Percentiles rank a stretch among this genome's conserved stretches.
phyloP scores from a whole-genome alignment of 2,329 filamentous ascomycete genomes.

The Hypoxylon sp. region DNA sequence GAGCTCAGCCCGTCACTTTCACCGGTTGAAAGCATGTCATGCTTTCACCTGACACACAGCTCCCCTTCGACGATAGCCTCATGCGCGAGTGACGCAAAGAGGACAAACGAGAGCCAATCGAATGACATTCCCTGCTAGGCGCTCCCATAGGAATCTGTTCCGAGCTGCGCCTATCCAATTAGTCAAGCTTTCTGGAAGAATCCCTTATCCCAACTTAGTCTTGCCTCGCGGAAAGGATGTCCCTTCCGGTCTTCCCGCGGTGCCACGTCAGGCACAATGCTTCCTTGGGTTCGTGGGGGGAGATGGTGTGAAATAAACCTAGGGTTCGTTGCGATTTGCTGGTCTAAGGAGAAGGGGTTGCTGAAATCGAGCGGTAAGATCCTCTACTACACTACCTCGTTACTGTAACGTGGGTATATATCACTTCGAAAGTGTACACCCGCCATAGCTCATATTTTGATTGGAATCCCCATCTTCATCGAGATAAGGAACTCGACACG shows the following conservation, averaged over 20 bases:
- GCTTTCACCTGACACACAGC: slow-evolving; percentile 18
- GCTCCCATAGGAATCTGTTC: slow-evolving; percentile 24
- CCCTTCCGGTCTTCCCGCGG: slow-evolving; percentile 32
- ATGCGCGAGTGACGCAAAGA: slow-evolving; percentile 23
- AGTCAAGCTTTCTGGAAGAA: slow-evolving; percentile 22
- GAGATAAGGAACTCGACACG: slow-evolving; percentile 19
- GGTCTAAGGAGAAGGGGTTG: slow-evolving; percentile 11
- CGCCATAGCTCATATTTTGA: slow-evolving; percentile 3
- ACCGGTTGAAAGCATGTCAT: slow-evolving; percentile 26
- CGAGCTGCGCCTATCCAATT: slow-evolving; percentile 31
- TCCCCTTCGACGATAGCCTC: slow-evolving; percentile 30
- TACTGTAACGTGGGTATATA: slow-evolving; percentile 2
- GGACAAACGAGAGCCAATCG: slow-evolving; percentile 24
- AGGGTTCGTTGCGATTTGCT: slow-evolving; percentile 11
- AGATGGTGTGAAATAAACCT: slow-evolving; percentile 11
- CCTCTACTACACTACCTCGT: slow-evolving; percentile 18
- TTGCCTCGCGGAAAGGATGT: slow-evolving; percentile 27
- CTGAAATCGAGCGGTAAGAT: slow-evolving; percentile 10
- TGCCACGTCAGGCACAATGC: slow-evolving; percentile 37
- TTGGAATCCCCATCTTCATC: slow-evolving; percentile 14
- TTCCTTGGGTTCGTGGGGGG: slow-evolving; percentile 33
- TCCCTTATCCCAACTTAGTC: slow-evolving; percentile 27
- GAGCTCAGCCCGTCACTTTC: slow-evolving; percentile 8
- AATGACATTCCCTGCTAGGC: slow-evolving; percentile 5
- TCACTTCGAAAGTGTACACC: slow-evolving; percentile 3